A percentile compares a stretch with the other conserved stretches of the same genome.
These are phyloP conservation scores for Ajuga chamaepitys DNA, from an alignment of 257 asterid genomes.

Conservation along the genomic window DNA sequence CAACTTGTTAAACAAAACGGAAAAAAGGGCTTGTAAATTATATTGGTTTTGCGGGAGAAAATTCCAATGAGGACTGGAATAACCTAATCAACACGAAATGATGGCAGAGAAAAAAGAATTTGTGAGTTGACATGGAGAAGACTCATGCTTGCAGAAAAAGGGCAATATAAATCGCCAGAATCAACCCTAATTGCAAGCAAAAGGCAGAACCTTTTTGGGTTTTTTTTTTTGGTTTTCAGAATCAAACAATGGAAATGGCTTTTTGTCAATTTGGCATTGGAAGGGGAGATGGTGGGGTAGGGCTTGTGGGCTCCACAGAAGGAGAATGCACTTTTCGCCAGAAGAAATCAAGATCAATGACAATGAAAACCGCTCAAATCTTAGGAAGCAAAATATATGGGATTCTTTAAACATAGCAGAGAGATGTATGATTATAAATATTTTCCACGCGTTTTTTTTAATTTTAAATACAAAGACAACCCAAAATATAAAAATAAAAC, in stretches of 20 bases:
- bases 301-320: conserved; percentile 24
- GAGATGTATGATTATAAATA: too few relatives aligned
- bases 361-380: not conserved
- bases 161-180: conserved; percentile 25
- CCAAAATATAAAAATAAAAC: too few relatives aligned
- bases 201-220: conserved; percentile 10
- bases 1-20: not conserved
- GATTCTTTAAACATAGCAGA: too few relatives aligned
- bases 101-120: conserved; percentile 19
- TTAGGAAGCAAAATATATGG: too few relatives aligned
- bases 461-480: too few relatives aligned
- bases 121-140: conserved; percentile 26
- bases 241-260: conserved; percentile 19
- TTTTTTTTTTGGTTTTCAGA: not conserved
- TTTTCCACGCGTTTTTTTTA: too few relatives aligned
- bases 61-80: conserved; percentile 25
- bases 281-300: conserved; percentile 21
- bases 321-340: conserved; percentile 19
- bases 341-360: not conserved
- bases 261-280: conserved; percentile 12
- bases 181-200: conserved; percentile 30
- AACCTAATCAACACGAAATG: conserved; percentile 47
- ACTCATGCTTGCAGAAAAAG: conserved; percentile 23
- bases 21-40: not conserved
- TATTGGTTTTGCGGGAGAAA: not conserved